Percentiles rank a stretch among this genome's conserved stretches.
Evolutionary conservation across 1,139 yeast genomes (phyloP).

Genomic region (Arxiozyma slooffiae): DNA sequence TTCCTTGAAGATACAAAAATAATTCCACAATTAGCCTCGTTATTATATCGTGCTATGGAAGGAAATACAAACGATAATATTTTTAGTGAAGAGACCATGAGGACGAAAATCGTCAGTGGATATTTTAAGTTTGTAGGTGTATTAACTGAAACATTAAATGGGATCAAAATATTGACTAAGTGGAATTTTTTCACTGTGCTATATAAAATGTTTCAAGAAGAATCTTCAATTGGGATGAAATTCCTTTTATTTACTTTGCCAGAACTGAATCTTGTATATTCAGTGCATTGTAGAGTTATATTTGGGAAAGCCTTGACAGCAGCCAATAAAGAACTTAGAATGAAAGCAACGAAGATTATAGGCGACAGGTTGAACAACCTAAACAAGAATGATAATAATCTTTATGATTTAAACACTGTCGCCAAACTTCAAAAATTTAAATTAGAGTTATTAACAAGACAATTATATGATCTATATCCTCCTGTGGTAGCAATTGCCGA

Average conservation of each 20-base stretch:
- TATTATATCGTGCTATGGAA: conserved; percentile 57
- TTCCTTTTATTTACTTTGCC: conserved; percentile 49
- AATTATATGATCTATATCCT: conserved; percentile 56
- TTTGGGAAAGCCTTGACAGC: conserved; percentile 56
- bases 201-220: conserved; percentile 57
- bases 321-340: conserved; percentile 43
- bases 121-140: conserved; percentile 73
- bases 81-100: conserved; percentile 51
- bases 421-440: conserved; percentile 26
- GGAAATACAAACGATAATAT: conserved; percentile 60
- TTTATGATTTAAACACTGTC: conserved; percentile 5
- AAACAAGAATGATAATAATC: conserved; percentile 7
- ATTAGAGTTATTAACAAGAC: conserved; percentile 49
- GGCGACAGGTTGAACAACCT: conserved; percentile 29
- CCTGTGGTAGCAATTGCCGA: conserved; percentile 54
- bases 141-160: conserved; percentile 48
- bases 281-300: conserved; percentile 60
- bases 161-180: conserved; percentile 58
- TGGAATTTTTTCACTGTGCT: conserved; percentile 81
- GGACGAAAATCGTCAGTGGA: conserved; percentile 60
- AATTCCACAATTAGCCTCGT: conserved; percentile 77
- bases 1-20: conserved; percentile 60
- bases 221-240: conserved; percentile 44
- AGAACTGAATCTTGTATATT: conserved; percentile 50
- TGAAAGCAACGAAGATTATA: conserved; percentile 47